Conservation (phyloP, 495 filamentous ascomycete genomes). For the Neurospora sp. region DNA sequence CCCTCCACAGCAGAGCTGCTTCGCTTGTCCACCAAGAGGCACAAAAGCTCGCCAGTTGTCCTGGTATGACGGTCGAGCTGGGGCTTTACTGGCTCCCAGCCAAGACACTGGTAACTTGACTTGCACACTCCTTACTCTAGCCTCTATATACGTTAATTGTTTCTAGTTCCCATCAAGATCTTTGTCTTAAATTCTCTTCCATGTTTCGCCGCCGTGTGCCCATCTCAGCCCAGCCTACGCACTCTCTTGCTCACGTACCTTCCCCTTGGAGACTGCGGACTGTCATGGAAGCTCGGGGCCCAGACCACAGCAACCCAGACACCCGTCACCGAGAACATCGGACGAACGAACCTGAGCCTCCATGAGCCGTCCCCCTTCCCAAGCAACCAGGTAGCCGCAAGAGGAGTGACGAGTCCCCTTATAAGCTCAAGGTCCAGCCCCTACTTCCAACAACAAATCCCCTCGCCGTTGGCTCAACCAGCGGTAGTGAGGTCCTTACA, state of each 20-base stretch:
- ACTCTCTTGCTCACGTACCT: background rate
- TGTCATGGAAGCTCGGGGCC: background rate
- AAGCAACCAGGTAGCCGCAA: background rate
- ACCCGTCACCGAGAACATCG: background rate
- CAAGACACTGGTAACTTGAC: background rate
- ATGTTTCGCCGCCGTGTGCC: background rate
- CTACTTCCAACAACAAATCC: background rate
- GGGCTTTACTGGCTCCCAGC: background rate
- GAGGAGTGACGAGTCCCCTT: background rate
- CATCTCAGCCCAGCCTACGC: background rate
- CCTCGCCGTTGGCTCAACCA: background rate
- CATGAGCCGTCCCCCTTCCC: background rate
- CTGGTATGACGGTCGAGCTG: background rate
- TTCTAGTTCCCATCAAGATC: background rate
- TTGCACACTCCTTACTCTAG: background rate
- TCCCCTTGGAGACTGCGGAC: background rate
- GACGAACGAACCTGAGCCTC: background rate
- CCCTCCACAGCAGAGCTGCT: background rate
- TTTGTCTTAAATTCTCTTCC: background rate
- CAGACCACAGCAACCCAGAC: background rate
- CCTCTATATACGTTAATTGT: background rate
- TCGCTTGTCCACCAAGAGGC: background rate
- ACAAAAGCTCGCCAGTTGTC: background rate
- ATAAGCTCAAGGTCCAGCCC: background rate
- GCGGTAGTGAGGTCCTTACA: background rate